A percentile compares a stretch with the other conserved stretches of the same genome.
Evolutionary conservation across 768 basidiomycete genomes (phyloP).

Genomic region (Lactarius tabidus): DNA sequence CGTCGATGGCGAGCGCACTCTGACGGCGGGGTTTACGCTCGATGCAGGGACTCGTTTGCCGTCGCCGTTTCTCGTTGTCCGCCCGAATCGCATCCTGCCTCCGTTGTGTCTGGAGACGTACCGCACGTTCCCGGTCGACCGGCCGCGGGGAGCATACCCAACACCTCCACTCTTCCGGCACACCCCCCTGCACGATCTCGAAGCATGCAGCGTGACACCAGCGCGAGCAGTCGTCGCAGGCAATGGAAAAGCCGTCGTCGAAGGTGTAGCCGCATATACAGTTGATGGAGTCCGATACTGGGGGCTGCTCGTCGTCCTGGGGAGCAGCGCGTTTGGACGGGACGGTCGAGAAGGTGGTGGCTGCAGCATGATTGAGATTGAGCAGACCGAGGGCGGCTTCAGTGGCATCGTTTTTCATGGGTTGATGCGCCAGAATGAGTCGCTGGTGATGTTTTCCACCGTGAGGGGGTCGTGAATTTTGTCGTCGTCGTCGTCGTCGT

Average conservation of each 20-base stretch:
- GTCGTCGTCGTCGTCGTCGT: slow-evolving; percentile 1
- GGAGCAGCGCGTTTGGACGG: slow-evolving; percentile 39
- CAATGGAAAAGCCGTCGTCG: slow-evolving; percentile 84
- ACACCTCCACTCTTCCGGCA: slow-evolving; percentile 76
- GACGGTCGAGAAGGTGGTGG: slow-evolving; percentile 35
- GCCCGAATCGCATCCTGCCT: slow-evolving; percentile 30
- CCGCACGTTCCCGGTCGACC: slow-evolving; percentile 48
- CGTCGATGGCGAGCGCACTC: slow-evolving; percentile 36
- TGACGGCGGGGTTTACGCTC: slow-evolving; percentile 38
- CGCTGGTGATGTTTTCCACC: neutral
- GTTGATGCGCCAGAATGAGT: slow-evolving; percentile 10
- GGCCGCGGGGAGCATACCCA: slow-evolving; percentile 57
- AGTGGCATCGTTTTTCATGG: slow-evolving; percentile 51
- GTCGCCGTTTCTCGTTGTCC: slow-evolving; percentile 28
- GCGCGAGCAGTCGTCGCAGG: slow-evolving; percentile 74
- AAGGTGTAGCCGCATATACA: slow-evolving; percentile 73
- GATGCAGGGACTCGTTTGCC: slow-evolving; percentile 38
- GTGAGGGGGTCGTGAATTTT: slow-evolving; percentile 4
- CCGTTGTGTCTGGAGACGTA: slow-evolving; percentile 42
- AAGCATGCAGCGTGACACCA: slow-evolving; percentile 88
- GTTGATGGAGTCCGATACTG: slow-evolving; percentile 44
- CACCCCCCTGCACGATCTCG: slow-evolving; percentile 50
- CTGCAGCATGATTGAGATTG: slow-evolving; percentile 42
- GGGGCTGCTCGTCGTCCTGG: slow-evolving; percentile 23
- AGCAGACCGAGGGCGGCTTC: slow-evolving; percentile 58